Evolutionary conservation across 805 yeast genomes (phyloP), one percentile per base, ranked within the genome.

Genomic region (Spathaspora passalidarum): DNA sequence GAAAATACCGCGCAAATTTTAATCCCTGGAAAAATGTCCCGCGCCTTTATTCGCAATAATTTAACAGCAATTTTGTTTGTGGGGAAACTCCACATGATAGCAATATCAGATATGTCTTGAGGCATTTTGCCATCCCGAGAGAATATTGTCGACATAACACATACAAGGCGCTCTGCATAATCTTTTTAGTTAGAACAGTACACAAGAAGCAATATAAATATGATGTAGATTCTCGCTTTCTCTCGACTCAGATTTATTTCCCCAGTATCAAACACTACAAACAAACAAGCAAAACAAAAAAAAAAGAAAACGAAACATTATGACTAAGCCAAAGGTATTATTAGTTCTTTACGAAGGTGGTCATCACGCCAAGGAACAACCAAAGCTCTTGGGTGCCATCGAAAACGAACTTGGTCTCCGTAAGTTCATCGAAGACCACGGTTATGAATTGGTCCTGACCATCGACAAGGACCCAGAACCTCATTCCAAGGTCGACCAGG

Each of bases 381-480:
- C 81, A 44, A 73, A 74, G 51, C 73, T 86, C 47, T 72, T 82
- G 47, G 95, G 94, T 21, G 75, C 85, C 51, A 75, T 81, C 50
- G 91, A 86, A 63, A 85, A 85, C 62, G 90, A 86, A 53, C 75
- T 87, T 41, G 94, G 94, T 10, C 72, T 86, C 52, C 74, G 82
- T 44, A 61, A 74, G 46, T 85, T 81, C 73, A 73, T 86, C 40
- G 86, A 83, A 58, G 61, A 68, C 14, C 69, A 82, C 50, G 94
- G 92, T 35, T 88, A 87, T 58, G 76, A 79, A 39, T 67, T 85
- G 51, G 76, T 82, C 20, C 70, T 85, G 38, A 87, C 94, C 40
- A 61, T 80, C 38, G 82, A 79, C 62, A 86, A 86, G 63, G 95
- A 86, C 47, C 70, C 71, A 1, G 84, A 84, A 40, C 73, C 72